Conservation (phyloP, 2,329 filamentous ascomycete genomes). For the Xylariaceae sp. region DNA sequence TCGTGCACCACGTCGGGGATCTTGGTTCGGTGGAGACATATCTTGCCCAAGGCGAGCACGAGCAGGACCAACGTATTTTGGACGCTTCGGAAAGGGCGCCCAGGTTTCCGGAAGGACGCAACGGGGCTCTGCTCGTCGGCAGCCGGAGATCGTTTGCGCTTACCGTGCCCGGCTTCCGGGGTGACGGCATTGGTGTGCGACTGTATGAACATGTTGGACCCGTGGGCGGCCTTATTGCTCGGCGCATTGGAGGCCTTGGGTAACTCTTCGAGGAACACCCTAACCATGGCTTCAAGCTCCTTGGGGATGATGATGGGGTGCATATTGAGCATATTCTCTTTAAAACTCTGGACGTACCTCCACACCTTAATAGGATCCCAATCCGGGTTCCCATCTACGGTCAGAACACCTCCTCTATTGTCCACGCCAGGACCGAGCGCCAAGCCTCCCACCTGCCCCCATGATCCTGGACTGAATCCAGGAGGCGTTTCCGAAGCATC, state of each 20-base stretch:
- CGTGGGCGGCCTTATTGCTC: slow-evolving; percentile 9
- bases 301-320: slow-evolving; percentile 56
- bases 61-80: slow-evolving; percentile 77
- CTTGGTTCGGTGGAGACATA: slow-evolving; percentile 56
- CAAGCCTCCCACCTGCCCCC: slow-evolving; percentile 53
- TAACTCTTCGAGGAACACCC: slow-evolving; percentile 46
- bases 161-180: slow-evolving; percentile 34
- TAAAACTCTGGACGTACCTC: slow-evolving; percentile 52
- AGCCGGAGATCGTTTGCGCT: slow-evolving; percentile 52
- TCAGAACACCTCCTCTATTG: slow-evolving; percentile 37
- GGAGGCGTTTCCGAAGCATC: slow-evolving; percentile 49
- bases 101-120: slow-evolving; percentile 37
- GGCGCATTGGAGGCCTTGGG: slow-evolving; percentile 31
- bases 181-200: slow-evolving; percentile 23
- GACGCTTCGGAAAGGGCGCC: slow-evolving; percentile 59
- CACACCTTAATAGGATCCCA: slow-evolving; percentile 47
- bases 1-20: slow-evolving; percentile 57
- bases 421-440: slow-evolving; percentile 38
- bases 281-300: slow-evolving; percentile 49
- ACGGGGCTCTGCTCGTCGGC: slow-evolving; percentile 28
- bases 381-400: slow-evolving; percentile 48
- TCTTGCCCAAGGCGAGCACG: slow-evolving; percentile 79
- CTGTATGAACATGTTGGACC: slow-evolving; percentile 30
- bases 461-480: slow-evolving; percentile 42
- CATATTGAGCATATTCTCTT: slow-evolving; percentile 59